Conservation (phyloP, 441 rosid species). For the Gossypium schwendimanii region DNA sequence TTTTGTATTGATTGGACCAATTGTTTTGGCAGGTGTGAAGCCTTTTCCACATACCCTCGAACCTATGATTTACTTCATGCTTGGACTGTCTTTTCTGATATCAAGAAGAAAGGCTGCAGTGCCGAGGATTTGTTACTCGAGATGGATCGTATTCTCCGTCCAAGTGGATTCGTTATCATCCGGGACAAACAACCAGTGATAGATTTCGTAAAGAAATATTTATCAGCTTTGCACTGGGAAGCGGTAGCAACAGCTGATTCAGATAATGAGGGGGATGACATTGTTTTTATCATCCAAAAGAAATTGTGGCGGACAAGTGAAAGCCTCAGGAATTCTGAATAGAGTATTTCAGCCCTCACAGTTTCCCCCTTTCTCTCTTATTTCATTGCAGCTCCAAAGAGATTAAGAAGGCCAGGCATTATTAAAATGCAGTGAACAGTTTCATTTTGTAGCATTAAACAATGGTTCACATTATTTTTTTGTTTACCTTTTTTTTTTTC, state of each 20-base stretch:
- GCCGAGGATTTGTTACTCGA: slow-evolving; percentile 73
- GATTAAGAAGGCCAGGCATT: slow-evolving; percentile 19
- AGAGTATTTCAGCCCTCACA: slow-evolving; percentile 19
- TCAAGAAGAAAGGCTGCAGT: slow-evolving; percentile 76
- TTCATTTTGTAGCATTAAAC: slow-evolving; percentile 42
- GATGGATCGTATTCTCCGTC: slow-evolving; percentile 95
- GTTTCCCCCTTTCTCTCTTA: not conserved
- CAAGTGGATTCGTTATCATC: slow-evolving; percentile 70
- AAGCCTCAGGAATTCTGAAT: slow-evolving; percentile 65
- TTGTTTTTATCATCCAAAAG: slow-evolving; percentile 63
- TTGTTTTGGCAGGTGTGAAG: slow-evolving; percentile 67
- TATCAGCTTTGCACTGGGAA: slow-evolving; percentile 84
- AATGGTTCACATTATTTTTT: slow-evolving; percentile 19
- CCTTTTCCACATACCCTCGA: slow-evolving; percentile 87
- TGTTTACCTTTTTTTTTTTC: not conserved
- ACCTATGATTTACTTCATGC: slow-evolving; percentile 96
- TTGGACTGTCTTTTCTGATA: slow-evolving; percentile 71
- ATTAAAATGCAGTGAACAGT: slow-evolving; percentile 27
- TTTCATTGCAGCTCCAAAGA: slow-evolving; percentile 16
- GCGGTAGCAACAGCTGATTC: slow-evolving; percentile 47
- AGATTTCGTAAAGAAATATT: slow-evolving; percentile 61
- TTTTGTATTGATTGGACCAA: not conserved
- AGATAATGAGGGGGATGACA: slow-evolving; percentile 50
- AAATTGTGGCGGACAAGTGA: slow-evolving; percentile 84
- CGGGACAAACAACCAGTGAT: slow-evolving; percentile 60